Base-by-base conservation (phyloP, 225 moss, liverwort and hornwort genomes). In the Ulota crispa region DNA sequence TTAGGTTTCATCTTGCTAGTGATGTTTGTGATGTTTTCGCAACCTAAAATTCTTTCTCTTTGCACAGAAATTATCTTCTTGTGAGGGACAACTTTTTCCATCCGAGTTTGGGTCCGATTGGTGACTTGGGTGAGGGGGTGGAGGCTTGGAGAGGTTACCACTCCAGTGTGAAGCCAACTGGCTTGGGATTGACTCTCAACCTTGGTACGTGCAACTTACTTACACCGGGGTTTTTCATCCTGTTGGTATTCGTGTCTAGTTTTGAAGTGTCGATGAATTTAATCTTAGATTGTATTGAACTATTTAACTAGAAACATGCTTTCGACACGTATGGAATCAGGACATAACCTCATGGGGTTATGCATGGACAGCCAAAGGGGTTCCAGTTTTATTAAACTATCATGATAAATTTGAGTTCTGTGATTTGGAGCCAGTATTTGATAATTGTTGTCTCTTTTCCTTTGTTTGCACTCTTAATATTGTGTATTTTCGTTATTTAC, bases 141-240 rank as follows among this genome's bases (percentile, higher is more conserved):
- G 92, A 91, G 79, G 80, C 92, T 21, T 96, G 96, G 96, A 80
- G 85, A n/a, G 96, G 96, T 0, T 96, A 91, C 39, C 96, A 96
- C 55, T 86, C 92, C 16, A 94, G 94, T 47, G 87, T 96, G 61
- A 85, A 92, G 47, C 87, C 94, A 19, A 88, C 93, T 43, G 90
- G 84, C 47, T 63, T 84, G 21, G 87, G 91, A 3, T 71, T 94
- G 27, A 89, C 93, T 3, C 77, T 96, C 21, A 96, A 96, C 75
- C 88, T 96, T 1, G 96, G 94, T 92, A 57, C 52, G 87, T 61
- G 18, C 53, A 15, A 72, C 15, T 70, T 19, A 39, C 20, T 26
- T n/a, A n/a, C n/a, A n/a, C 21, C 36, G 3, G 24, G n/a, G 3
- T 18, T 47, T 56, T 56, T 69, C 28, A 69, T 20, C 7, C 7